Evolutionary conservation across 345 rosid species (phyloP).

Genomic region (sweet orange (Citrus sinensis)): DNA sequence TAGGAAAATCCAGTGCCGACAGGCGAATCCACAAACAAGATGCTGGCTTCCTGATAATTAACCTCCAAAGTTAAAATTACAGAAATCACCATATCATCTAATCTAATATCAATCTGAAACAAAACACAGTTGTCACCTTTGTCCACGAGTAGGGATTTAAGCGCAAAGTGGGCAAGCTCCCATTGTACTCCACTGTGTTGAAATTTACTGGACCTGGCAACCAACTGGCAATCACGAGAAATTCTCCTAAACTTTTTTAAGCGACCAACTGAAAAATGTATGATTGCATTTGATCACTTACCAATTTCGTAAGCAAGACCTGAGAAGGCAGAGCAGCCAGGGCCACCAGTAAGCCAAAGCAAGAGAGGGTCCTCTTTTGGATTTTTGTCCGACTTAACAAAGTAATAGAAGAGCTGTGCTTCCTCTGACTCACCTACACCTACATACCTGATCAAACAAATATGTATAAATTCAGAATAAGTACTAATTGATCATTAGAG

Average conservation of each 20-base stretch:
- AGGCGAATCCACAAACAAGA: constrained; percentile 71
- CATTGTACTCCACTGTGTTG: constrained; percentile 51
- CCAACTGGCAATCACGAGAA: neutral
- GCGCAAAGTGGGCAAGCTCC: constrained; percentile 59
- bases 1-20: constrained; percentile 80
- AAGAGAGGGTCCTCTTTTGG: constrained; percentile 50
- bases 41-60: constrained; percentile 48
- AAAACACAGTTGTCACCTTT: constrained; percentile 27
- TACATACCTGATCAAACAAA: constrained; percentile 36
- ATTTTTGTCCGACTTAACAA: constrained; percentile 53
- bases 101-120: neutral
- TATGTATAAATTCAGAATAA: neutral
- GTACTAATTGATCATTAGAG: no score
- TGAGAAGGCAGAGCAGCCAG: constrained; percentile 57
- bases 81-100: neutral
- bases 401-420: constrained; percentile 59
- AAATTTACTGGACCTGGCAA: constrained; percentile 59
- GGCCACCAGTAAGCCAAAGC: constrained; percentile 84
- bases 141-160: constrained; percentile 69
- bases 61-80: neutral
- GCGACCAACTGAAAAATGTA: neutral
- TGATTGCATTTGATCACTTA: neutral
- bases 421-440: constrained; percentile 51
- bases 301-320: constrained; percentile 53
- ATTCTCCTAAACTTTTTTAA: neutral